These are phyloP conservation scores for Phanerodontia chrysosporium DNA, from an alignment of 768 basidiomycete species.

Conservation along the genomic window DNA sequence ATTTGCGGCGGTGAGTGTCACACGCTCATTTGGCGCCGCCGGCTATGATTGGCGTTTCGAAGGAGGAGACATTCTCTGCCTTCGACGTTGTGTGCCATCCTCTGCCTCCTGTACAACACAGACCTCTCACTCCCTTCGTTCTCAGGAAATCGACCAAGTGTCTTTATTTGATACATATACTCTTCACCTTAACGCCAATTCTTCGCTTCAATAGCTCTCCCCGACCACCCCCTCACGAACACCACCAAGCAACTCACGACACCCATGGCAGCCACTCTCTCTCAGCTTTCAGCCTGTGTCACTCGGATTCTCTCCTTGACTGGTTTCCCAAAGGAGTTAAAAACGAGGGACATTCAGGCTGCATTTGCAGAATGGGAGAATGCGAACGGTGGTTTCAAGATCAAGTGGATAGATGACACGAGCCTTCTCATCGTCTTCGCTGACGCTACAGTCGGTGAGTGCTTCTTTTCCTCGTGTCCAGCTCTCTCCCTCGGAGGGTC, in stretches of 20 bases:
- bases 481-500: background rate
- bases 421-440: conserved; percentile 92
- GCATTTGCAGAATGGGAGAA: conserved; percentile 89
- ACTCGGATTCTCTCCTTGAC: conserved; percentile 90
- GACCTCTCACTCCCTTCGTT: conserved; percentile 18
- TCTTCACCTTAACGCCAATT: conserved; percentile 7
- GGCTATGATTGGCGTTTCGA: conserved; percentile 12
- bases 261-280: conserved; percentile 65
- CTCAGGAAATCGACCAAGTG: conserved; percentile 7
- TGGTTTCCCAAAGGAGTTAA: conserved; percentile 94
- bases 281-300: conserved; percentile 88
- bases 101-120: conserved; percentile 23
- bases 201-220: conserved; percentile 12
- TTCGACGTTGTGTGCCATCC: conserved; percentile 15
- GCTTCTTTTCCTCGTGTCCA: background rate
- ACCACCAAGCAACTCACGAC: conserved; percentile 10
- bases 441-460: conserved; percentile 86
- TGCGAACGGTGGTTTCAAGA: conserved; percentile 89
- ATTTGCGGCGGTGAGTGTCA: background rate
- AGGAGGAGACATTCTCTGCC: conserved; percentile 7
- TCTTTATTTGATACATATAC: conserved; percentile 12
- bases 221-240: conserved; percentile 16
- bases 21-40: conserved; percentile 1
- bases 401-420: conserved; percentile 98
- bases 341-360: conserved; percentile 92